phyloP scores from a whole-genome alignment of 2,329 filamentous ascomycete genomes.

The Penicillium brasilianum region DNA sequence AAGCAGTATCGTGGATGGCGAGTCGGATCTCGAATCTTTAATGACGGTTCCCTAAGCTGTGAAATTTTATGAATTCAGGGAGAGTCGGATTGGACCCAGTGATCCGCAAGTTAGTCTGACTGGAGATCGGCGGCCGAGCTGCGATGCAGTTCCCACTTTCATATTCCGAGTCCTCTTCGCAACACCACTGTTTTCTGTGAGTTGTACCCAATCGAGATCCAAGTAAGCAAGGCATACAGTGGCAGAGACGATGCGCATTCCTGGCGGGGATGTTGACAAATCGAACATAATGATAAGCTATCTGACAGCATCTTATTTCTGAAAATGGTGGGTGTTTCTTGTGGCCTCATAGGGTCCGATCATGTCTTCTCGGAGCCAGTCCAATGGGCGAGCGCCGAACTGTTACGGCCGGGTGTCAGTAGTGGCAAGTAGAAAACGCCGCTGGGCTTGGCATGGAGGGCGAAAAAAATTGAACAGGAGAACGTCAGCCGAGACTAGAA shows the following conservation, averaged over 20 bases:
- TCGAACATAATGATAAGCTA: neutral
- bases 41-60: neutral
- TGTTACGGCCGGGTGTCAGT: neutral
- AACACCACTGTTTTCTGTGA: neutral
- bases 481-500: conserved; percentile 2
- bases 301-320: conserved; percentile 7
- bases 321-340: neutral
- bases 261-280: neutral
- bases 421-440: neutral
- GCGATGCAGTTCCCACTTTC: conserved; percentile 5
- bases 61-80: neutral
- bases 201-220: neutral
- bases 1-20: neutral
- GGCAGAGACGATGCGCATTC: neutral
- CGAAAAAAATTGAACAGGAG: neutral
- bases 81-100: conserved; percentile 6
- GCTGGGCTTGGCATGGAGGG: neutral
- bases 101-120: conserved; percentile 15
- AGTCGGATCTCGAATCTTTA: neutral
- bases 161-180: neutral
- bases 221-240: conserved; percentile 3
- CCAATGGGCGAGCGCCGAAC: neutral
- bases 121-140: conserved; percentile 17
- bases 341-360: neutral
- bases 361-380: neutral